Evolutionary conservation across 352 stramenopile genomes (phyloP).

Genomic region (Globisporangium nagaii): DNA sequence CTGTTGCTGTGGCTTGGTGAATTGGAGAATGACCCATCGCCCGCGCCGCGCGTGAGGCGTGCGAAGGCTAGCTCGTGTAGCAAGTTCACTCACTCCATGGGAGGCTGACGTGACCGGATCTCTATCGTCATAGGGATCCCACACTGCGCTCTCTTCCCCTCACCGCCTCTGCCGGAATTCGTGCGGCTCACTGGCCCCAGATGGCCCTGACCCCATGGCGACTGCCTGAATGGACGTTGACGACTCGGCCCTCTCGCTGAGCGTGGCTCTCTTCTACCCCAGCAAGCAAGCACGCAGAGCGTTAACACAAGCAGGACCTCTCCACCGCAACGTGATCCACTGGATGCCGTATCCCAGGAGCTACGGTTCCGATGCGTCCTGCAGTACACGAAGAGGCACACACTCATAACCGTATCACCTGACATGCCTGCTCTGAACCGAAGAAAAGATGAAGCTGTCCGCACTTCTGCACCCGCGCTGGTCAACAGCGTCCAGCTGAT

Average conservation of each 20-base stretch:
- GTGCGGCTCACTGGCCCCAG: neutral
- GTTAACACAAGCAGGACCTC: too few species aligned
- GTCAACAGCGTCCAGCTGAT: conserved; percentile 1
- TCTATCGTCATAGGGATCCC: conserved; percentile 1
- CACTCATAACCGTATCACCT: conserved; percentile 6
- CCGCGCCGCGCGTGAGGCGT: neutral
- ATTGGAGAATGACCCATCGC: neutral
- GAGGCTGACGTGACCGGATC: neutral
- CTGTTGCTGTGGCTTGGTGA: neutral
- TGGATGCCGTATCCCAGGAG: neutral
- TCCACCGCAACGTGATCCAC: too few species aligned
- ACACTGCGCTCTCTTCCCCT: neutral
- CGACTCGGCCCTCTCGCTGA: neutral
- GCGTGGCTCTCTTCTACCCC: neutral
- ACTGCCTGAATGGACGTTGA: neutral
- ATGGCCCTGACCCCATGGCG: neutral
- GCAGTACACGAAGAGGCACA: conserved; percentile 7
- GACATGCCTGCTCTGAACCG: neutral
- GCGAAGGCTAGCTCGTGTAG: neutral
- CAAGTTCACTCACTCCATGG: neutral
- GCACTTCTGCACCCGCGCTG: neutral
- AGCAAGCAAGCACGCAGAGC: too few species aligned
- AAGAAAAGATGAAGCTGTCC: neutral
- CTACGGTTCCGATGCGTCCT: neutral
- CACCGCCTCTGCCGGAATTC: neutral